Evolutionary conservation across 1,139 yeast genomes (phyloP).

Genomic region (Nakaseomyces glabratus): DNA sequence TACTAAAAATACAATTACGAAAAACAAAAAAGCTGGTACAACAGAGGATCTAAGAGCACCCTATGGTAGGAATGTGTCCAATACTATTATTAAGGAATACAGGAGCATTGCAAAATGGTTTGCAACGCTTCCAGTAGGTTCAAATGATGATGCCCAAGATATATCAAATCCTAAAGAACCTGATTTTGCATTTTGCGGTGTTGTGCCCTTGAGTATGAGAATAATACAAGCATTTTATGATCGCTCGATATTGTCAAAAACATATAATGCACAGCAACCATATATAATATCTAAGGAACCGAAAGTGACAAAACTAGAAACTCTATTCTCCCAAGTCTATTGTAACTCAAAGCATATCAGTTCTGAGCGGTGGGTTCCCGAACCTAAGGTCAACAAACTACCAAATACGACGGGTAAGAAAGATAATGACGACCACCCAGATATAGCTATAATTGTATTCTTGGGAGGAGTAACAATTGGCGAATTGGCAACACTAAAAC

Average conservation of each 20-base stretch:
- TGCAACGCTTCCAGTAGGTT: conserved; percentile 22
- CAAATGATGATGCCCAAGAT: conserved; percentile 10
- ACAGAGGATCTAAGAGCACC: conserved; percentile 2
- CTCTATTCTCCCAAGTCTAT: conserved; percentile 21
- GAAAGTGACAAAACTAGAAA: conserved; percentile 18
- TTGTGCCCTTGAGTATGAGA: conserved; percentile 28
- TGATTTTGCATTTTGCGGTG: conserved; percentile 31
- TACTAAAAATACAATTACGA: conserved; percentile 12
- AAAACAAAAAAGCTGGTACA: conserved; percentile 8
- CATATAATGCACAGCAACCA: conserved; percentile 27
- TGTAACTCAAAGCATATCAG: conserved; percentile 15
- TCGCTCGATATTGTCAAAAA: conserved; percentile 21
- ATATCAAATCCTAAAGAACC: conserved; percentile 18
- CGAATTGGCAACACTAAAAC: conserved; percentile 27
- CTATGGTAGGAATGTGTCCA: conserved; percentile 1
- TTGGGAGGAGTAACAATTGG: conserved; percentile 31
- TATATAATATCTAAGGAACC: conserved; percentile 26
- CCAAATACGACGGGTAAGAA: conserved; percentile 4
- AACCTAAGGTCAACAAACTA: conserved; percentile 8
- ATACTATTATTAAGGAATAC: conserved; percentile 15
- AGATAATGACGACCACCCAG: conserved; percentile 10
- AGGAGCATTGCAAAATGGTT: conserved; percentile 21
- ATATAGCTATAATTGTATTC: conserved; percentile 24
- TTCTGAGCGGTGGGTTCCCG: conserved; percentile 22
- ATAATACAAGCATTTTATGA: conserved; percentile 26